Percentiles rank a stretch among this genome's conserved stretches.
Conservation (phyloP, 805 yeast genomes). For the Starmerella stellata region DNA sequence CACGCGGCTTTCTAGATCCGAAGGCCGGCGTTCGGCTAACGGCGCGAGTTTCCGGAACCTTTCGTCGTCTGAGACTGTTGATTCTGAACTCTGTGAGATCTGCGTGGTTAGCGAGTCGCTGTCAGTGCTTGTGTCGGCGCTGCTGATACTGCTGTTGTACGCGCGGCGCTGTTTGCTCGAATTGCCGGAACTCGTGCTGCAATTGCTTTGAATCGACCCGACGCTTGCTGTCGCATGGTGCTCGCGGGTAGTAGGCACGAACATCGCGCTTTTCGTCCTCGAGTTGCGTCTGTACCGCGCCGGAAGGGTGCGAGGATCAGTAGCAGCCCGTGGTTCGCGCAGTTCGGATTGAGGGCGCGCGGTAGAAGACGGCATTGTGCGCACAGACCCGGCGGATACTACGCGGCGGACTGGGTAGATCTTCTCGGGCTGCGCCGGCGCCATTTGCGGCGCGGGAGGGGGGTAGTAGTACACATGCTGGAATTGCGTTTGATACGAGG, state of each 20-base stretch:
- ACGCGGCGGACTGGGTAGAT: neutral
- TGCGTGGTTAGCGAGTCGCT: constrained; percentile 11
- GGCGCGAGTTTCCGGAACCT: neutral
- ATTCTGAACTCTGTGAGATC: constrained; percentile 9
- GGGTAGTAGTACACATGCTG: constrained; percentile 2
- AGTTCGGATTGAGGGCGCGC: neutral
- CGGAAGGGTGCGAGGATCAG: neutral
- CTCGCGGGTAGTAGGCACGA: neutral
- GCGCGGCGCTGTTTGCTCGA: neutral
- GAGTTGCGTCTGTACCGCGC: neutral
- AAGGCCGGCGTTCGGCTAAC: neutral
- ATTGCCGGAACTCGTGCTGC: neutral
- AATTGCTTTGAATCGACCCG: neutral
- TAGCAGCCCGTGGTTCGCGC: neutral
- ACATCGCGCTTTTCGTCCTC: neutral
- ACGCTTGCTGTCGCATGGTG: neutral
- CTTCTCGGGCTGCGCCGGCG: neutral
- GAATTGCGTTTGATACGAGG: constrained; percentile 3
- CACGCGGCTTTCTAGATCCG: no score
- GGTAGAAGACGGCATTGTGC: neutral
- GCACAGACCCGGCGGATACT: neutral
- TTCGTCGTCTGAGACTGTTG: neutral
- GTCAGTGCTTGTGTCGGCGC: constrained; percentile 9
- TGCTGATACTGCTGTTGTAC: constrained; percentile 9
- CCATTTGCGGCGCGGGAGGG: neutral